phyloP scores from a whole-genome alignment of 371 early-diverging fungal species.

The Rhizopus delemar region DNA sequence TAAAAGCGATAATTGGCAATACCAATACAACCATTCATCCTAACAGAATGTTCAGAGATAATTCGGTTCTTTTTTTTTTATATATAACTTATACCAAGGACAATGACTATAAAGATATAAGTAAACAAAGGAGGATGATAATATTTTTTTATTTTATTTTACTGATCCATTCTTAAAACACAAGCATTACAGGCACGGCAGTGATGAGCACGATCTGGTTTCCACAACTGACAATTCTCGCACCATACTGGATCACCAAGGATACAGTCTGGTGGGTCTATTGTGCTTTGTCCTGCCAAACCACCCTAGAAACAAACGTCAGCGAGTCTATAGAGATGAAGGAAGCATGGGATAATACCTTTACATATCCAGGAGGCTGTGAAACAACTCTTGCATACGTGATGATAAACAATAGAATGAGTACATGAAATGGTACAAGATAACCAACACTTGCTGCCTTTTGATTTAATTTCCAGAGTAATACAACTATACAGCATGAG shows the following conservation, averaged over 20 bases:
- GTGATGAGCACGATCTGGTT: conserved; percentile 64
- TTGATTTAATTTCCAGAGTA: conserved; percentile 11
- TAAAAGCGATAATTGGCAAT: conserved; percentile 55
- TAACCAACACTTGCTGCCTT: conserved; percentile 14
- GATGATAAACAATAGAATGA: conserved; percentile 20
- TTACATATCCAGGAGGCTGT: conserved; percentile 20
- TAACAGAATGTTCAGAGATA: conserved; percentile 5
- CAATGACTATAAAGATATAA: conserved; percentile 48
- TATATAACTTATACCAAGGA: conserved; percentile 43
- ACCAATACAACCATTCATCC: conserved; percentile 62
- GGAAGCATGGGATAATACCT: conserved; percentile 6
- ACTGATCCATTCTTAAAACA: conserved; percentile 67
- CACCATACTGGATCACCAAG: conserved; percentile 53
- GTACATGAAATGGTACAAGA: conserved; percentile 14
- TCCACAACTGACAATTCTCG: conserved; percentile 50
- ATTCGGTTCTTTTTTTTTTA: not conserved
- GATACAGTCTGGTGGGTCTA: conserved; percentile 16
- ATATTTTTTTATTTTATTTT: conserved; percentile 17
- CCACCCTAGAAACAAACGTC: not conserved
- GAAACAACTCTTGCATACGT: conserved; percentile 24
- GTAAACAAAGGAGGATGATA: not conserved
- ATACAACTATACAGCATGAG: conserved; percentile 15
- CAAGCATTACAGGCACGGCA: conserved; percentile 64
- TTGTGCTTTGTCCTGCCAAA: not conserved
- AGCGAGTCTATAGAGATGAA: not conserved